Percentiles rank a stretch among this genome's conserved stretches.
phyloP scores from a whole-genome alignment of 1,139 yeast species.

The Nematodospora anomalae region DNA sequence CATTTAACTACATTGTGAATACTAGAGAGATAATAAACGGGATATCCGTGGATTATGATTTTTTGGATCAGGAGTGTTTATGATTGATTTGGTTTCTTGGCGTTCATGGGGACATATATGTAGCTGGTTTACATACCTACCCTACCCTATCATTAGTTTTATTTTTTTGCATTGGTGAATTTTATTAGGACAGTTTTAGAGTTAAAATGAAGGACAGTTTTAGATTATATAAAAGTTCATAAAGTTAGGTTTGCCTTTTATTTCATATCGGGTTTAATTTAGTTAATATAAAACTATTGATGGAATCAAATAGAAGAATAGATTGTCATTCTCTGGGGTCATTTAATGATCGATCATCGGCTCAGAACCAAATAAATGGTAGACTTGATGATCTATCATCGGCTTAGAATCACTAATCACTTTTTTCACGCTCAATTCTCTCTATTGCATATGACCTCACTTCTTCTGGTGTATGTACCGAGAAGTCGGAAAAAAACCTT shows the following conservation, averaged over 20 bases:
- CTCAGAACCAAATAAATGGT: no score
- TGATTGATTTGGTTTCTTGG: conserved; percentile 4
- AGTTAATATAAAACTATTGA: neutral
- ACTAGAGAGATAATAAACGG: conserved; percentile 47
- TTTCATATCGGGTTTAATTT: neutral
- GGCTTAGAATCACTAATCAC: no score
- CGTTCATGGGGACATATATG: conserved; percentile 1
- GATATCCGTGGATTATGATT: conserved; percentile 43
- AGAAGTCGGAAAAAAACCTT: no score
- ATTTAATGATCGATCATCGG: no score
- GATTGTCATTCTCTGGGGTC: no score
- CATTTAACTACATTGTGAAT: conserved; percentile 42
- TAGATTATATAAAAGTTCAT: neutral
- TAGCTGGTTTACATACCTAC: conserved; percentile 10
- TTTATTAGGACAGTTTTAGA: neutral
- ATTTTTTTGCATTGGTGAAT: neutral
- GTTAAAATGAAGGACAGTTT: neutral
- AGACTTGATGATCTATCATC: no score
- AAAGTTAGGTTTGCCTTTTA: neutral
- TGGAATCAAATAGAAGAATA: no score
- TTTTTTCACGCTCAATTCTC: no score
- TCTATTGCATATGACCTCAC: no score
- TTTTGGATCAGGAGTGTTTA: conserved; percentile 32
- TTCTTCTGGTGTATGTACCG: no score
- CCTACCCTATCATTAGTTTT: neutral